Conservation (phyloP, 2,329 filamentous ascomycete species). For the Fusarium kyushuense region DNA sequence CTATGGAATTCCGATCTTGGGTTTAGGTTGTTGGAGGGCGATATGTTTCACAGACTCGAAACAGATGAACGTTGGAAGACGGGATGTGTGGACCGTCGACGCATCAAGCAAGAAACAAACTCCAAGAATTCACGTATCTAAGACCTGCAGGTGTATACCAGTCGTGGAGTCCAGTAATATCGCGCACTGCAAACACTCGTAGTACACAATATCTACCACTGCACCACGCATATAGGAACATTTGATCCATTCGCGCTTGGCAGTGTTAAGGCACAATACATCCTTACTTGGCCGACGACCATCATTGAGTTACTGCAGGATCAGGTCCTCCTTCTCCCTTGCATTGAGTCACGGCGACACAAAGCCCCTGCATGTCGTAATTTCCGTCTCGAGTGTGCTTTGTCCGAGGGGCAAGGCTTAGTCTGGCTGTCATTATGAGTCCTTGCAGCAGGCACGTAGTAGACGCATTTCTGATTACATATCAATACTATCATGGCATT, state of each 20-base stretch:
- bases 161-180: constrained; percentile 11
- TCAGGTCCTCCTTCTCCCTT: constrained; percentile 21
- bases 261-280: constrained; percentile 4
- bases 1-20: constrained; percentile 35
- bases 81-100: constrained; percentile 11
- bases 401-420: constrained; percentile 27
- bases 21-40: constrained; percentile 20
- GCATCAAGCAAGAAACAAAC: constrained; percentile 14
- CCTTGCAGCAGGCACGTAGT: not conserved
- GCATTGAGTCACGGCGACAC: constrained; percentile 38
- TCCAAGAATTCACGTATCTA: constrained; percentile 9
- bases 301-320: constrained; percentile 12
- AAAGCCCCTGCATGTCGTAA: constrained; percentile 34
- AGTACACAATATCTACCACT: not conserved
- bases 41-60: constrained; percentile 38
- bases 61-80: constrained; percentile 12
- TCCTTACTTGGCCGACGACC: constrained; percentile 7
- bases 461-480: constrained; percentile 10
- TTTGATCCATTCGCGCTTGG: constrained; percentile 6
- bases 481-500: not conserved
- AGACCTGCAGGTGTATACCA: constrained; percentile 17
- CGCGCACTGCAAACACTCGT: constrained; percentile 15
- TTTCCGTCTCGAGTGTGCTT: constrained; percentile 20
- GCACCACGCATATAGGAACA: not conserved
- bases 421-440: constrained; percentile 2